Evolutionary conservation across 2,329 filamentous ascomycete species (phyloP).

Genomic region (Seiridium unicorne): DNA sequence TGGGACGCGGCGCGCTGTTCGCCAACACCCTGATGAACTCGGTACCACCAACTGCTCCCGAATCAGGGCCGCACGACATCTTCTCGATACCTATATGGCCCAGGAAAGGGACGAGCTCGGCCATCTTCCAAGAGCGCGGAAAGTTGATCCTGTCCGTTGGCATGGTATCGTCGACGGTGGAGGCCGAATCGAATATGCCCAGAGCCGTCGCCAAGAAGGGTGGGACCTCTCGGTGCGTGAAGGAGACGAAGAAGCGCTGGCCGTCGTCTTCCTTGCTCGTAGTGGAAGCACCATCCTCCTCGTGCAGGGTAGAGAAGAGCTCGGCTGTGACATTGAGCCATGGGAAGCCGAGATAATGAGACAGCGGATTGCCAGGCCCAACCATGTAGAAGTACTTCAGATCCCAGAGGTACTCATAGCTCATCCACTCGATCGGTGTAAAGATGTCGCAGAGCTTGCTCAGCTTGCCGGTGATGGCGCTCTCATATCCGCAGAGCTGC

Average conservation of each 20-base stretch:
- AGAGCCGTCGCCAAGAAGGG: constrained; percentile 65
- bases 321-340: constrained; percentile 63
- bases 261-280: constrained; percentile 42
- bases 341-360: constrained; percentile 59
- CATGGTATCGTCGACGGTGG: constrained; percentile 60
- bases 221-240: constrained; percentile 68
- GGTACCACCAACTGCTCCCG: constrained; percentile 27
- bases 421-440: constrained; percentile 60
- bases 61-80: constrained; percentile 57
- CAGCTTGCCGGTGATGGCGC: constrained; percentile 56
- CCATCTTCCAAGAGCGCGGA: constrained; percentile 61
- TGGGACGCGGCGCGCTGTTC: constrained; percentile 39
- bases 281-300: constrained; percentile 22
- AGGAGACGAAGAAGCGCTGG: constrained; percentile 55
- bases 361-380: constrained; percentile 59
- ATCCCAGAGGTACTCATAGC: constrained; percentile 63
- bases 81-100: constrained; percentile 66
- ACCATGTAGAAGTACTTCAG: constrained; percentile 64
- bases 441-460: constrained; percentile 64
- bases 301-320: constrained; percentile 32
- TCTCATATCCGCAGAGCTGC: constrained; percentile 65
- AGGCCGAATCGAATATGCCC: constrained; percentile 68
- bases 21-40: constrained; percentile 46
- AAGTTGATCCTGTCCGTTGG: constrained; percentile 61
- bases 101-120: constrained; percentile 62